Conservation (phyloP, 768 basidiomycete genomes). For the Lactifluus pinguis region DNA sequence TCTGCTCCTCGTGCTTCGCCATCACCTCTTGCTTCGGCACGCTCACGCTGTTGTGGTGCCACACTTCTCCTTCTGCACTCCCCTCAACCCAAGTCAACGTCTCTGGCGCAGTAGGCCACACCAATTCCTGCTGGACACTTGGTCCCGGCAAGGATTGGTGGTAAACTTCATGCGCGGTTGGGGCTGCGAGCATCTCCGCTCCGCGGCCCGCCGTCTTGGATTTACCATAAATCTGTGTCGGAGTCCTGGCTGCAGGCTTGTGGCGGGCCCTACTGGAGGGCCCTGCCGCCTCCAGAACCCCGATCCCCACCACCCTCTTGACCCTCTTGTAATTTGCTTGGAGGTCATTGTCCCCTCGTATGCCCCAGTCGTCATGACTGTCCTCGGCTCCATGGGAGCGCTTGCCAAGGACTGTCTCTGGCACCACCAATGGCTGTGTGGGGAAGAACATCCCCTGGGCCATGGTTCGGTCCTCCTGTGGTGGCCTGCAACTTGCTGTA, state of each 20-base stretch:
- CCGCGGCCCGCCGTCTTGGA: neutral
- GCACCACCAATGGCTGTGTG: neutral
- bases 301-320: neutral
- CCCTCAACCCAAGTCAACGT: too few relatives aligned
- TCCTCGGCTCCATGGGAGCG: too few relatives aligned
- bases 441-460: neutral
- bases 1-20: neutral
- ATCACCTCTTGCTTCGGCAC: too few relatives aligned
- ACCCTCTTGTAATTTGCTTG: neutral
- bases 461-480: too few relatives aligned
- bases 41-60: too few relatives aligned
- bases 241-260: neutral
- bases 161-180: neutral
- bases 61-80: too few relatives aligned
- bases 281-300: neutral
- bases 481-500: neutral
- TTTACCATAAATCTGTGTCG: neutral
- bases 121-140: too few relatives aligned
- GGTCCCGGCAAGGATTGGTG: too few relatives aligned
- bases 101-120: too few relatives aligned
- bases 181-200: neutral
- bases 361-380: too few relatives aligned
- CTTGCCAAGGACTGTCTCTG: too few relatives aligned
- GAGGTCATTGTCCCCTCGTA: too few relatives aligned
- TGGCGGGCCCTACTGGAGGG: neutral